phyloP scores from a whole-genome alignment of 2,329 filamentous ascomycete genomes.

The Cytospora leucostoma region DNA sequence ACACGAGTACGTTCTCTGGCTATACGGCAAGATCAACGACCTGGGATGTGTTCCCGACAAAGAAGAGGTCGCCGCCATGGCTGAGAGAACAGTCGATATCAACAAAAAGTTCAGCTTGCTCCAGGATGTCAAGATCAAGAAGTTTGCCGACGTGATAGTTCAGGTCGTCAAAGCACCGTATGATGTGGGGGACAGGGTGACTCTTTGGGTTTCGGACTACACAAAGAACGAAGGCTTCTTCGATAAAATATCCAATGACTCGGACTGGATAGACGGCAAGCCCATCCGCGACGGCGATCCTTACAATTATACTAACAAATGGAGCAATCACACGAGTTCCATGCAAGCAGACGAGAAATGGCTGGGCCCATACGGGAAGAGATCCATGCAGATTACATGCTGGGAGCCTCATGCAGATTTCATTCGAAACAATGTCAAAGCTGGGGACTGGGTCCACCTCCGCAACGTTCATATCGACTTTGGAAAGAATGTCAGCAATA shows the following conservation, averaged over 20 bases:
- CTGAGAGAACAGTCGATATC: slow-evolving; percentile 44
- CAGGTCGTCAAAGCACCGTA: slow-evolving; percentile 63
- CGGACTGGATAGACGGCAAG: slow-evolving; percentile 35
- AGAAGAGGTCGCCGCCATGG: slow-evolving; percentile 45
- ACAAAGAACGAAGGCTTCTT: slow-evolving; percentile 69
- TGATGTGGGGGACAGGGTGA: slow-evolving; percentile 48
- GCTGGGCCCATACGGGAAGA: slow-evolving; percentile 73
- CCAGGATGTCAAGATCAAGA: slow-evolving; percentile 56
- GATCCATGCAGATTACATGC: slow-evolving; percentile 70
- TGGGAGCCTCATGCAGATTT: slow-evolving; percentile 67
- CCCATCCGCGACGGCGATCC: slow-evolving; percentile 51
- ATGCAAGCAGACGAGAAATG: slow-evolving; percentile 46
- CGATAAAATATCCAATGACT: slow-evolving; percentile 43
- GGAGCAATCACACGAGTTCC: slow-evolving; percentile 31
- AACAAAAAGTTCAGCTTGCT: slow-evolving; percentile 65
- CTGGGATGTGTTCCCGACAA: slow-evolving; percentile 42
- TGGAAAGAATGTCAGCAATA: slow-evolving; percentile 50
- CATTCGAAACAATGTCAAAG: slow-evolving; percentile 56
- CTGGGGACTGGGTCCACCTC: slow-evolving; percentile 65
- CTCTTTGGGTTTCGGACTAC: slow-evolving; percentile 81
- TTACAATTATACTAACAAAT: slow-evolving; percentile 52
- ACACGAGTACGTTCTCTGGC: slow-evolving; percentile 48
- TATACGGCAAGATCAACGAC: slow-evolving; percentile 50
- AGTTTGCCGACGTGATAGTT: slow-evolving; percentile 70
- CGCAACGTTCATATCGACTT: slow-evolving; percentile 72